Evolutionary conservation across 495 filamentous ascomycete genomes (phyloP), one percentile per base, ranked within the genome.

Genomic region (Staphylotrichum longicolle): DNA sequence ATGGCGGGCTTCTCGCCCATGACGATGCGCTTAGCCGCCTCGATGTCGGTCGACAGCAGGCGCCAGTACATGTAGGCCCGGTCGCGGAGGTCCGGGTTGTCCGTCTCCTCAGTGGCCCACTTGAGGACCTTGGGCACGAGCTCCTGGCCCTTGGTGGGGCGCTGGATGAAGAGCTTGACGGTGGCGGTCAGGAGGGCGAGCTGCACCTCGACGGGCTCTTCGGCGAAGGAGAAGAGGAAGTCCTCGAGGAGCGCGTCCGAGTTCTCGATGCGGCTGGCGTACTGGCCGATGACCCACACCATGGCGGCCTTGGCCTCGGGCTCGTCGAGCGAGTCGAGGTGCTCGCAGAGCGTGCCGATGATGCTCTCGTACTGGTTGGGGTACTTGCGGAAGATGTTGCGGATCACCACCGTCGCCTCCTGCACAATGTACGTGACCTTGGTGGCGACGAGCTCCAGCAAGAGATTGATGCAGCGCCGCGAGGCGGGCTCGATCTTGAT

Each of bases 401-500:
- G 88, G 68, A 99, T 99, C 20, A 99, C 94, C 32, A 99, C 94
- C 0, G 95, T 99, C n/a, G 94, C 94, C 76, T 99, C 94, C 74
- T 99, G 94, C 5, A 99, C 94, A 57, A 99, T 98, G 72, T 99
- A 99, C n/a, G 90, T 91, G 51, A 99, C 90, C 76, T 98, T 98
- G n/a, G 94, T 97, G 27, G 92, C 86, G 11, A 99, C 94, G 30
- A 99, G 83, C 53, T 97, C 92, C 35, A 99, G 83, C 0, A 99
- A 80, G 7, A 92, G 88, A 66, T 93, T 90, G 69, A 99, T 98
- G 75, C 94, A 99, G 47, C 86, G 84, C 65, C 85, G 83, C 5
- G 93, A 91, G 2, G 95, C 90, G 3, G 94, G 91, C 74, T 97
- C 93, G 63, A 99, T 99, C 77, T 99, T 99, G 76, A 99, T 98